Conservation (phyloP, 352 stramenopile species). For the Hyphochytrium catenoides region DNA sequence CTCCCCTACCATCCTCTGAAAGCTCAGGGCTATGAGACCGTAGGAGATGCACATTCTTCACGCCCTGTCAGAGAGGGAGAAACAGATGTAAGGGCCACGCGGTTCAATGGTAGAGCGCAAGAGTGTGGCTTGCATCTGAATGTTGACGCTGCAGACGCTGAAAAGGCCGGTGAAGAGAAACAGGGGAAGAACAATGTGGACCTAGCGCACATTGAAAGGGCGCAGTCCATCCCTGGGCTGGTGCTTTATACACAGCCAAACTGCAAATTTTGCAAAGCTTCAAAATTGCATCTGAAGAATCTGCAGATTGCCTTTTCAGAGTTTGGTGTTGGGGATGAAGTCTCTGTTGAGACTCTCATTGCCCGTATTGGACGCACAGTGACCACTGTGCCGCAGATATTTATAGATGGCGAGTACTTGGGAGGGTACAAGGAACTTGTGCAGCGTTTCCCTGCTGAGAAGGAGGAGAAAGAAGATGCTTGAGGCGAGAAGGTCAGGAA, state of each 20-base stretch:
- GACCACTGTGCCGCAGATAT: slow-evolving; percentile 52
- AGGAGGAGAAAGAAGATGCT: too few relatives aligned
- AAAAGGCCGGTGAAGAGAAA: slow-evolving; percentile 22
- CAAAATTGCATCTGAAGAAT: slow-evolving; percentile 28
- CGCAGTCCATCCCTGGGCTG: slow-evolving; percentile 14
- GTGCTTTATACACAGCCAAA: slow-evolving; percentile 39
- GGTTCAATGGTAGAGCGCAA: slow-evolving; percentile 47
- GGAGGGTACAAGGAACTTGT: slow-evolving; percentile 44
- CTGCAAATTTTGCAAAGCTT: slow-evolving; percentile 38
- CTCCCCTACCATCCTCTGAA: slow-evolving; percentile 61
- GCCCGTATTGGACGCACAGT: slow-evolving; percentile 10
- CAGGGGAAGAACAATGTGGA: slow-evolving; percentile 22
- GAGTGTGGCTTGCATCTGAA: slow-evolving; percentile 58
- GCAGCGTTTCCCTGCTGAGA: slow-evolving; percentile 24
- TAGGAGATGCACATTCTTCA: slow-evolving; percentile 55
- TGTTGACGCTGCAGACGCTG: slow-evolving; percentile 27
- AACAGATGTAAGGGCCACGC: slow-evolving; percentile 35
- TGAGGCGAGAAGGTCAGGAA: too few relatives aligned
- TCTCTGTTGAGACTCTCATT: slow-evolving; percentile 16
- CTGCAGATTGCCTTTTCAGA: slow-evolving; percentile 35
- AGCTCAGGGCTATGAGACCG: slow-evolving; percentile 40
- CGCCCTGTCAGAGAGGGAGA: slow-evolving; percentile 35
- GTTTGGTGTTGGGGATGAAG: slow-evolving; percentile 21
- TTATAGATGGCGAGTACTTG: slow-evolving; percentile 39
- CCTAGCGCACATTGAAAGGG: slow-evolving; percentile 18